Base-by-base conservation (phyloP, 2,329 filamentous ascomycete genomes). In the Piedraia hortae region DNA sequence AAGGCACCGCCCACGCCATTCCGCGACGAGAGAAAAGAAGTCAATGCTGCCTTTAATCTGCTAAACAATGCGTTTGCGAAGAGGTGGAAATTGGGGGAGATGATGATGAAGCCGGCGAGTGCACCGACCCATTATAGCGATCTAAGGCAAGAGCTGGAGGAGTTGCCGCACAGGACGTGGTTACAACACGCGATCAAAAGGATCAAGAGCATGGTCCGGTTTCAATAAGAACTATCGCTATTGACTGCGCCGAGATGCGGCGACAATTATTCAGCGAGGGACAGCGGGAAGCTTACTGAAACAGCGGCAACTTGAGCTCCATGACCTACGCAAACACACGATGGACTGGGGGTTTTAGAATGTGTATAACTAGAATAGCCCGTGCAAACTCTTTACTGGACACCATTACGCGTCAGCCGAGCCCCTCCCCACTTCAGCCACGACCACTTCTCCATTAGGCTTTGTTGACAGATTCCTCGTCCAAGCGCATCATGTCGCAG, bases 21-120 rank as follows among this genome's bases (percentile, higher is more conserved):
- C 12, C 17, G 22, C 8, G 18, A 34, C 20, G 53, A 58, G 28
- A 34, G 46, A 14, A 39, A 39, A 14, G 49, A 59, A 32, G 41
- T 62, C 24, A 65, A 64, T 32, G 60, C 59, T 4, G 50, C 67
- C 2, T 62, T 59, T 29, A 52, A 56, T 2, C 43, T 68, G n/a
- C 44, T 68, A 3, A 59, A 64, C 31, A 52, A 67, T 35, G 44
- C 56, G 21, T 65, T 62, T 33, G 45, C 41, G 20, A 56, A 52
- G 22, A 33, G 49, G 34, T 59, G 53, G 28, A 54, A 55, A 2
- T 29, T 59, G 2, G 41, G 54, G 1, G 34, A 45, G 10, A 42
- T 38, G 10, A 33, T 59, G 31, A 47, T 59, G 29, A 43, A 45
- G 26, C 59, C 59, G 2, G 43, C 42, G 3, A 58, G 51, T 29